phyloP scores from a whole-genome alignment of 352 stramenopile species.

The Phytophthora sp. region DNA sequence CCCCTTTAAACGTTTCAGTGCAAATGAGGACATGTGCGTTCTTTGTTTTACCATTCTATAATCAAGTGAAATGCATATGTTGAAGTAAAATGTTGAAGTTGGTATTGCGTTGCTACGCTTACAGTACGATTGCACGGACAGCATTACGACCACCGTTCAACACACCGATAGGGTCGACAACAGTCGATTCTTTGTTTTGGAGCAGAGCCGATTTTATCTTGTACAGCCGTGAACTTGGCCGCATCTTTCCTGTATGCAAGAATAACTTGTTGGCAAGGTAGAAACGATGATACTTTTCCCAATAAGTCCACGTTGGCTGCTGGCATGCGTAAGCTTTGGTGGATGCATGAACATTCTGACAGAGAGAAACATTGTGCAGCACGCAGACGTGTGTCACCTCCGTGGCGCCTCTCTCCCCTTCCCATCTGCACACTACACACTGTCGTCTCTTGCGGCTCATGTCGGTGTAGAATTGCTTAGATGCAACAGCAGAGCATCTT shows the following conservation, averaged over 20 bases:
- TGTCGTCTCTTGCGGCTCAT: background rate
- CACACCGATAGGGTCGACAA: background rate
- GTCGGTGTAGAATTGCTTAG: background rate
- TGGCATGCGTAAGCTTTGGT: constrained; percentile 3
- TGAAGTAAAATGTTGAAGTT: background rate
- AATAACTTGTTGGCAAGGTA: constrained; percentile 8
- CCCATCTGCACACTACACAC: constrained; percentile 16
- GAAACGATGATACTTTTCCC: constrained; percentile 25
- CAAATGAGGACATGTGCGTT: background rate
- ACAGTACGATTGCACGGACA: background rate
- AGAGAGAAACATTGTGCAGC: constrained; percentile 19
- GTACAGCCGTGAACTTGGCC: background rate
- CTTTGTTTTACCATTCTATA: background rate
- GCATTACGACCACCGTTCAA: background rate
- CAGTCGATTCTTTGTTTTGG: background rate
- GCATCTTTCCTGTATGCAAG: constrained; percentile 7
- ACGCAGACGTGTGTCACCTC: background rate
- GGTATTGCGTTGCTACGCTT: background rate
- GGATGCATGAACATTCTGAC: constrained; percentile 7
- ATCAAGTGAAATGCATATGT: background rate
- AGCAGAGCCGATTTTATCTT: background rate
- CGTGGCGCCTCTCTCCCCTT: background rate
- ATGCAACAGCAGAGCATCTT: constrained; percentile 1
- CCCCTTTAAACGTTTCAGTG: background rate
- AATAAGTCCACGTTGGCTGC: constrained; percentile 16